Conservation (phyloP, 2,329 filamentous ascomycete genomes). For the Xenoacremonium recifei region DNA sequence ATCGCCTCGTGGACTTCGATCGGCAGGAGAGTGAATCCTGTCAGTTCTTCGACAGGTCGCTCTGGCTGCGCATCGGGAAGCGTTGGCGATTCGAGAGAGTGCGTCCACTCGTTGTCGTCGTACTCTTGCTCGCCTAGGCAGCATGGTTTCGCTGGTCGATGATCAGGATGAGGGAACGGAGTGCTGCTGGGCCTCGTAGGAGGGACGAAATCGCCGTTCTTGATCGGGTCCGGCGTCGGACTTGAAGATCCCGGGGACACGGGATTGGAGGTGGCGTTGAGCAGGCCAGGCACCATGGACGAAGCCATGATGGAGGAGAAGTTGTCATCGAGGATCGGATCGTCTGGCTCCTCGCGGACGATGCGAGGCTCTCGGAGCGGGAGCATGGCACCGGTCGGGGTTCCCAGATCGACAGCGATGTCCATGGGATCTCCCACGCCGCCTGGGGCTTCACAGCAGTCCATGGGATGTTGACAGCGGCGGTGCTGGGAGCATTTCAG, state of each 20-base stretch:
- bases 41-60: conserved; percentile 18
- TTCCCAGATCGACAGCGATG: conserved; percentile 17
- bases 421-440: conserved; percentile 28
- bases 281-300: conserved; percentile 34
- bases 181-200: conserved; percentile 56
- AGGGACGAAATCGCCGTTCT: conserved; percentile 35
- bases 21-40: conserved; percentile 54
- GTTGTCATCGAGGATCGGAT: conserved; percentile 28
- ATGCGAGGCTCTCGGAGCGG: conserved; percentile 21
- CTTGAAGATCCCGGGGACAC: conserved; percentile 54
- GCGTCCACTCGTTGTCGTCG: conserved; percentile 16
- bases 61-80: conserved; percentile 15
- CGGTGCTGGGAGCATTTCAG: conserved; percentile 25
- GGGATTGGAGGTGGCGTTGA: conserved; percentile 49
- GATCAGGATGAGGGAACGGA: conserved; percentile 56
- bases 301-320: conserved; percentile 36
- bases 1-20: conserved; percentile 72
- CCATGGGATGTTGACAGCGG: conserved; percentile 20
- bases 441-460: conserved; percentile 17
- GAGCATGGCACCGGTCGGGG: conserved; percentile 17
- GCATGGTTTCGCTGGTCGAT: conserved; percentile 34
- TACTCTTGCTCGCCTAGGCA: conserved; percentile 24
- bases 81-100: conserved; percentile 13
- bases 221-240: conserved; percentile 48
- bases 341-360: conserved; percentile 15